Base-by-base conservation (phyloP, 331 rosid species). In the Quercus phellos region DNA sequence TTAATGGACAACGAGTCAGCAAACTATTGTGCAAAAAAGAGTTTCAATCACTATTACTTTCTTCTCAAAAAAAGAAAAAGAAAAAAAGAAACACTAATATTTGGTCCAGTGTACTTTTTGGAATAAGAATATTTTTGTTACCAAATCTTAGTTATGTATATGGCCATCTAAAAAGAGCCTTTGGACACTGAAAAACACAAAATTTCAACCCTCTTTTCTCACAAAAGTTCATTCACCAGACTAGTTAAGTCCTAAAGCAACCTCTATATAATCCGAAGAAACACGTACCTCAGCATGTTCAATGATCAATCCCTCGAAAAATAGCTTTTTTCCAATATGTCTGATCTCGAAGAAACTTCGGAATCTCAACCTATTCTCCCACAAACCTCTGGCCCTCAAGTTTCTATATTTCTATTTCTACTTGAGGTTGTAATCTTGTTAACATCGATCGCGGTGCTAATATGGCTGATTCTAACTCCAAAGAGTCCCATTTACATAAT, bases 401-500 rank as follows among this genome's bases (percentile, higher is more conserved):
- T 3, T 64, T 26, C 26, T 2, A 24, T 71, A 32, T 73, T 9
- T 34, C 26, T 51, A 16, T 73, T 75, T 55, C 4, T 78, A 59
- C 2, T 77, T 17, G 51, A 73, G 68, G 27, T 73, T 21, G 27
- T 68, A 4, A 56, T 51, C 59, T 27, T 77, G 64, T 12, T 50
- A 56, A 75, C 55, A 16, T 14, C 51, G 6, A 24, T 11, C 9
- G 69, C 68, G 30, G 61, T 46, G n/a, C 5, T 58, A 32, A 19
- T 82, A 22, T 73, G 79, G 85, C 29, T 77, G 19, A 3, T 26
- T 51, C 55, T 67, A 56, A 51, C 73, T 63, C 85, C 82, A 8
- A 73, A 56, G 3, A 14, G 35, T 58, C 85, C 85, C 9, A 10
- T 4, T 35, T 82, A 4, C 73, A 64, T 30, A 22, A 64, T 76